Evolutionary conservation across 176 grass and related monocot species (phyloP).

Genomic region (Oryza brachyantha): DNA sequence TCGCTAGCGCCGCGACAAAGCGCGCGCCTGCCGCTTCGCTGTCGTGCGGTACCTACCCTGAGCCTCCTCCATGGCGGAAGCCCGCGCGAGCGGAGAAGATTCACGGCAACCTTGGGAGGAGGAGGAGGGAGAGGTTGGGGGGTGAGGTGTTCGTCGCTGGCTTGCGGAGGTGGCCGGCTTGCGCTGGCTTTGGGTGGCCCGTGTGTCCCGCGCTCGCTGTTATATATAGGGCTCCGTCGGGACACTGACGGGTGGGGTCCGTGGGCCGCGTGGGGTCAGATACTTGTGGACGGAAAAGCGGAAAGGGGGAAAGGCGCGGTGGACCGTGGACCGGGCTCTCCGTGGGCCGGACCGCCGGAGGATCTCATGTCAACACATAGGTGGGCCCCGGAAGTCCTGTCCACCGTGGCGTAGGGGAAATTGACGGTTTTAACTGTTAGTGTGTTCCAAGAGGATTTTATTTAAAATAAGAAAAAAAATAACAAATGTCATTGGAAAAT

Average conservation of each 20-base stretch:
- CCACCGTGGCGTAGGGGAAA: not conserved
- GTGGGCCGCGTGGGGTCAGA: not conserved
- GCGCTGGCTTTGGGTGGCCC: too few relatives aligned
- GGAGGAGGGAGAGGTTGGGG: not conserved
- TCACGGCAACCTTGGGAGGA: not conserved
- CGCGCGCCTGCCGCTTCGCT: not conserved
- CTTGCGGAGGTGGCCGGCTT: not conserved
- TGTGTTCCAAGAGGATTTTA: too few relatives aligned
- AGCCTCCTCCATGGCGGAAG: constrained; percentile 61
- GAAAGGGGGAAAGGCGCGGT: not conserved
- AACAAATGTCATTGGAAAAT: too few relatives aligned
- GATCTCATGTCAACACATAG: not conserved
- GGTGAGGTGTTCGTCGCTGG: not conserved
- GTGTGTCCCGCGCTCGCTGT: too few relatives aligned
- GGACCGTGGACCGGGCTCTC: not conserved
- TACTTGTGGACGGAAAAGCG: not conserved
- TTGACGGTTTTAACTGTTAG: too few relatives aligned
- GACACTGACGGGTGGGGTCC: not conserved
- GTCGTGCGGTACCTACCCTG: constrained; percentile 43
- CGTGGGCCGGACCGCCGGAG: not conserved
- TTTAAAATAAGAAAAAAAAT: too few relatives aligned
- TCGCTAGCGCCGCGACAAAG: too few relatives aligned
- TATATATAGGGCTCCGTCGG: not conserved
- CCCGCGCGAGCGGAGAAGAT: not conserved
- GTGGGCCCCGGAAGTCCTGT: not conserved